Conservation (phyloP, 1,139 yeast species). For the Zygosaccharomyces pseudobailii region DNA sequence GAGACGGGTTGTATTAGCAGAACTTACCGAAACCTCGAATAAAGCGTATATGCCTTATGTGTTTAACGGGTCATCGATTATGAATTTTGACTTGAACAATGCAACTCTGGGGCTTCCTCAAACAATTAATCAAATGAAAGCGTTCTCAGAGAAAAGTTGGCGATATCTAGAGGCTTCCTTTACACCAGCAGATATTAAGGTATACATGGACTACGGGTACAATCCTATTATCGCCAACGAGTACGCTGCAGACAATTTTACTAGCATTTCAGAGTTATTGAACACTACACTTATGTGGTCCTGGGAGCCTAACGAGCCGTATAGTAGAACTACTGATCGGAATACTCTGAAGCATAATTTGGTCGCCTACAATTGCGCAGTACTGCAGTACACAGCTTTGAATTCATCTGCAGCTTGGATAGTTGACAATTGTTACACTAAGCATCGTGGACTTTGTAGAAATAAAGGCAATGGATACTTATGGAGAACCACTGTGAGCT, state of each 20-base stretch:
- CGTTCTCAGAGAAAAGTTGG: constrained; percentile 32
- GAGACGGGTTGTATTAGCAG: constrained; percentile 38
- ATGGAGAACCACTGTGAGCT: constrained; percentile 44
- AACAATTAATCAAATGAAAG: constrained; percentile 14
- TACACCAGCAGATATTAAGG: constrained; percentile 36
- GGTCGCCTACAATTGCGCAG: constrained; percentile 60
- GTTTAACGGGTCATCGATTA: constrained; percentile 15
- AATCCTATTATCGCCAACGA: constrained; percentile 50
- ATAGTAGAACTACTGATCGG: constrained; percentile 15
- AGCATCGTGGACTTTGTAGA: constrained; percentile 54
- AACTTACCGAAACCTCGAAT: constrained; percentile 7
- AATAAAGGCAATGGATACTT: constrained; percentile 37
- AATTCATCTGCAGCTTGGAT: constrained; percentile 48
- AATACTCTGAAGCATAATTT: constrained; percentile 22
- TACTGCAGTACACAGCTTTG: constrained; percentile 23
- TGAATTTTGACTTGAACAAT: constrained; percentile 20
- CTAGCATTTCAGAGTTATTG: constrained; percentile 32
- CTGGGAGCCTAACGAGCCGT: constrained; percentile 61
- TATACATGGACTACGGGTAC: constrained; percentile 50
- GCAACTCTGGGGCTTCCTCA: constrained; percentile 24
- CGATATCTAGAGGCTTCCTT: constrained; percentile 36
- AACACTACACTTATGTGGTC: constrained; percentile 54
- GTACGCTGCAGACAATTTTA: constrained; percentile 17
- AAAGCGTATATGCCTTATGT: constrained; percentile 13
- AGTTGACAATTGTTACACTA: constrained; percentile 59